Conservation (phyloP, 495 filamentous ascomycete species). For the Letharia lupina region DNA sequence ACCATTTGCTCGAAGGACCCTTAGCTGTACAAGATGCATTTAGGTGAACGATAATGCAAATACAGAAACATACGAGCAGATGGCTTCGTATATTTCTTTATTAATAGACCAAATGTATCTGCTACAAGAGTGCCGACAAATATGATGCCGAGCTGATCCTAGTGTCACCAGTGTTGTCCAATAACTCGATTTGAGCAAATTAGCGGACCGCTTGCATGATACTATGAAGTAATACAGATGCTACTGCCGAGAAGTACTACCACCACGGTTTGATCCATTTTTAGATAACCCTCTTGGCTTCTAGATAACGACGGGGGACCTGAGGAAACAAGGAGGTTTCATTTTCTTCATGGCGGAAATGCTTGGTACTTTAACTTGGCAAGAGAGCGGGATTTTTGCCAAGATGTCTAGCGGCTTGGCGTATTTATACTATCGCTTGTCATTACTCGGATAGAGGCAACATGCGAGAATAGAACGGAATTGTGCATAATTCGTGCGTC, state of each 20-base stretch:
- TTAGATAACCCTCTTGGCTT: not conserved
- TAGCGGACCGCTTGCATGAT: not conserved
- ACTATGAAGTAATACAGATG: not conserved
- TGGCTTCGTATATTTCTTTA: not conserved
- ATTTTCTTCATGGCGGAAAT: not conserved
- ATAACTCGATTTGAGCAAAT: not conserved
- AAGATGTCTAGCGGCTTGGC: not conserved
- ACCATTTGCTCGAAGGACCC: not conserved
- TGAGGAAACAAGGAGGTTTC: not conserved
- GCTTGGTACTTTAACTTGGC: not conserved
- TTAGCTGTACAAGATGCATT: not conserved
- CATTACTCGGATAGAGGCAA: not conserved
- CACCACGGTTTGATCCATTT: not conserved
- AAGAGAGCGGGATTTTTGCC: slow-evolving; percentile 1
- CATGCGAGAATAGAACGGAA: not conserved
- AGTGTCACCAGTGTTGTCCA: not conserved
- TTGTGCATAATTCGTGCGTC: too few relatives aligned
- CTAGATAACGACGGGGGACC: not conserved
- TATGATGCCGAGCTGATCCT: not conserved
- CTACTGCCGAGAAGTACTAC: not conserved
- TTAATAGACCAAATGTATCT: not conserved
- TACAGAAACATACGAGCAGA: not conserved
- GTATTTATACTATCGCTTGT: not conserved
- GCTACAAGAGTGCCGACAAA: not conserved
- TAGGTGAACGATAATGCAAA: not conserved